A percentile compares a stretch with the other conserved stretches of the same genome.
Evolutionary conservation across 495 filamentous ascomycete genomes (phyloP).

Genomic region (Cercophora sp.): DNA sequence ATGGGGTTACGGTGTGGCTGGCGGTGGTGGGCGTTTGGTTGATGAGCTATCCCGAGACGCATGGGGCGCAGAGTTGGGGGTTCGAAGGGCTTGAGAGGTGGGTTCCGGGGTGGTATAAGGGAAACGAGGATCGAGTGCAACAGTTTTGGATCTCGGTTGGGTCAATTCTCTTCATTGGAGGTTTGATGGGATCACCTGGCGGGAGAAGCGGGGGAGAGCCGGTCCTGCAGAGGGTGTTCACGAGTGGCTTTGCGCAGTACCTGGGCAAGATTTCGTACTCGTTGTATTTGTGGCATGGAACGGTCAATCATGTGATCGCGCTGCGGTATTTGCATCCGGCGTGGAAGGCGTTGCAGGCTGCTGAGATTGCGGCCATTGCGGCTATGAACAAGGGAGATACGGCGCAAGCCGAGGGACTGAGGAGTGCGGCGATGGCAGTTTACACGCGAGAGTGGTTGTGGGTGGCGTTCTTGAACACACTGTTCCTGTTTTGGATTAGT

Average conservation of each 20-base stretch:
- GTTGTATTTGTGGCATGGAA: conserved; percentile 52
- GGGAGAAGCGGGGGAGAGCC: no score
- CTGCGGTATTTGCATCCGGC: conserved; percentile 32
- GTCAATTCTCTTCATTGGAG: conserved; percentile 36
- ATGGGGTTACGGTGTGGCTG: conserved; percentile 10
- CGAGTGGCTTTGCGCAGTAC: conserved; percentile 36
- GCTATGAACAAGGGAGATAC: no score
- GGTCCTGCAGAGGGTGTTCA: conserved; percentile 36
- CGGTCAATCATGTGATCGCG: conserved; percentile 35
- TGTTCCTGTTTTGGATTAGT: no score
- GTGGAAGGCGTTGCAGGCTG: conserved; percentile 30
- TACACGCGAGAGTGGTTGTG: no score
- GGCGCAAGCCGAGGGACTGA: no score
- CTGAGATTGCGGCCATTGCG: no score
- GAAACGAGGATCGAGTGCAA: conserved; percentile 42
- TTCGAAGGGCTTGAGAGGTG: conserved; percentile 31
- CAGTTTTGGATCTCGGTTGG: conserved; percentile 39
- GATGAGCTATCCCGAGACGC: conserved; percentile 41
- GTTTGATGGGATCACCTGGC: conserved; percentile 32
- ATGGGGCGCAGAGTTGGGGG: conserved; percentile 33
- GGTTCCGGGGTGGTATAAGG: conserved; percentile 38
- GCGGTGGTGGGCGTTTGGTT: conserved; percentile 34
- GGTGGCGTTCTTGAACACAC: no score
- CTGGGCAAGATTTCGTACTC: conserved; percentile 48
- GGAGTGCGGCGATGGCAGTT: no score